phyloP scores from a whole-genome alignment of 1,139 yeast species.

The Debaryomyces subglobosus region DNA sequence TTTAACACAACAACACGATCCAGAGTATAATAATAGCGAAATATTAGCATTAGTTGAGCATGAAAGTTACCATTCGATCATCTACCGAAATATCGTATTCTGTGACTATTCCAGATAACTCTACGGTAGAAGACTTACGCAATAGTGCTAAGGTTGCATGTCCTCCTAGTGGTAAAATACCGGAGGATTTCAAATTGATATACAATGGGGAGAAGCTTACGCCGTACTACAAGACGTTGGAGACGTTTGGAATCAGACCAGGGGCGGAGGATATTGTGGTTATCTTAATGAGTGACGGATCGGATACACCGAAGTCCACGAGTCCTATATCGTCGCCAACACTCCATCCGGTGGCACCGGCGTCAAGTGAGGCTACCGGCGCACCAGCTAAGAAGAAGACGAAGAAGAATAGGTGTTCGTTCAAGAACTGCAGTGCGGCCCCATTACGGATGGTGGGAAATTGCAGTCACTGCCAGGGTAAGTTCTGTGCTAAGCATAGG shows the following conservation, averaged over 20 bases:
- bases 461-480: constrained; percentile 84
- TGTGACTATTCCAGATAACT: constrained; percentile 51
- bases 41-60: constrained; percentile 12
- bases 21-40: background rate
- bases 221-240: constrained; percentile 29
- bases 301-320: constrained; percentile 23
- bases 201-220: constrained; percentile 54
- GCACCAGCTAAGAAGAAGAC: constrained; percentile 40
- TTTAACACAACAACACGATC: background rate
- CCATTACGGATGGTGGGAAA: constrained; percentile 87
- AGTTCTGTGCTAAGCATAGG: constrained; percentile 86
- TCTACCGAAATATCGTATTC: constrained; percentile 45
- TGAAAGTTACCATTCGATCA: constrained; percentile 48
- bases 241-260: constrained; percentile 25
- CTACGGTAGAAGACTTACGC: constrained; percentile 53
- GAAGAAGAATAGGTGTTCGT: constrained; percentile 67
- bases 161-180: constrained; percentile 36
- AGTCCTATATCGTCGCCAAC: constrained; percentile 13
- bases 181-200: constrained; percentile 51
- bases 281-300: constrained; percentile 47
- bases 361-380: constrained; percentile 4
- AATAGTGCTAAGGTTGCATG: constrained; percentile 47
- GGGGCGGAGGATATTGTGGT: constrained; percentile 34
- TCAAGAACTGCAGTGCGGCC: constrained; percentile 60
- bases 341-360: constrained; percentile 13